These are phyloP conservation scores for Metarhizium album DNA, from an alignment of 2,329 filamentous ascomycete species.

Conservation along the genomic window DNA sequence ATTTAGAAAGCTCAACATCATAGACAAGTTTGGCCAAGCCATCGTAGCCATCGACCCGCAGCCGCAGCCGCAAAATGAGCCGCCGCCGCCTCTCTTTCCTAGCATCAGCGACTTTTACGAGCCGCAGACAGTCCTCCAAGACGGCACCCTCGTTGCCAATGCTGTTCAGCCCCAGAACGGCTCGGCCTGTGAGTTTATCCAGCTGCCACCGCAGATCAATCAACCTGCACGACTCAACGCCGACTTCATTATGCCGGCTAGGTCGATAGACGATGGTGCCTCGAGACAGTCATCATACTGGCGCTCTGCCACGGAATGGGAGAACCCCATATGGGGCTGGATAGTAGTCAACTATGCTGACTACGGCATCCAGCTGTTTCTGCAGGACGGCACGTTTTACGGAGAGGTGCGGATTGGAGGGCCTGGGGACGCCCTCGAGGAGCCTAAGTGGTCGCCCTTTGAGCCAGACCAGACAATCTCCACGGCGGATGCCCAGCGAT, in stretches of 20 bases:
- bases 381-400: constrained; percentile 29
- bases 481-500: constrained; percentile 10
- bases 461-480: neutral
- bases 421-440: constrained; percentile 10
- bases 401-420: constrained; percentile 28
- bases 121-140: constrained; percentile 14
- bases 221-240: constrained; percentile 26
- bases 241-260: constrained; percentile 16
- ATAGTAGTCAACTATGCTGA: constrained; percentile 30
- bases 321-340: constrained; percentile 32
- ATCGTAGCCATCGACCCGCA: constrained; percentile 21
- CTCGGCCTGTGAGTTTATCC: constrained; percentile 22
- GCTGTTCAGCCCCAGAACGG: constrained; percentile 12
- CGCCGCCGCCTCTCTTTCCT: constrained; percentile 18
- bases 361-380: constrained; percentile 30
- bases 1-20: constrained; percentile 34
- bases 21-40: constrained; percentile 39
- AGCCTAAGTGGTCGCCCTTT: constrained; percentile 26
- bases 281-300: constrained; percentile 2
- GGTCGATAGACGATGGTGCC: neutral
- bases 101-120: constrained; percentile 24
- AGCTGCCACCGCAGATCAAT: constrained; percentile 31
- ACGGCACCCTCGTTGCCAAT: constrained; percentile 11
- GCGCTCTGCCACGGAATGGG: constrained; percentile 21
- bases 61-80: neutral